These are phyloP conservation scores for Diaporthe sp. DNA, from an alignment of 2,329 filamentous ascomycete species.

Conservation along the genomic window DNA sequence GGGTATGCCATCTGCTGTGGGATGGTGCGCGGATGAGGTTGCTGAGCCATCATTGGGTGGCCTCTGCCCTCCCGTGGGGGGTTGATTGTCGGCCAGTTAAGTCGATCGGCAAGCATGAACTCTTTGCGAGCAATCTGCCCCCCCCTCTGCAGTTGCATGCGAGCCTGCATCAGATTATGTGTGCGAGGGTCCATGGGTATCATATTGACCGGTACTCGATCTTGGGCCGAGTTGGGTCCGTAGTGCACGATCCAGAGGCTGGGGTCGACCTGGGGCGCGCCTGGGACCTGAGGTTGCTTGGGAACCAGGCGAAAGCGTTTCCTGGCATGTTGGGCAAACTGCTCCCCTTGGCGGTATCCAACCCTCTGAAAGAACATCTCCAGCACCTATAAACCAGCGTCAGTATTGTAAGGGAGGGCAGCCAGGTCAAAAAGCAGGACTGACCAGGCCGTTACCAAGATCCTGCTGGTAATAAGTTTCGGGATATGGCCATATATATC, in stretches of 20 bases:
- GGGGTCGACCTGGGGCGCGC: constrained; percentile 78
- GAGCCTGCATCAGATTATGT: constrained; percentile 69
- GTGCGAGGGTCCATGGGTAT: constrained; percentile 73
- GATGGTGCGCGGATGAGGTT: constrained; percentile 57
- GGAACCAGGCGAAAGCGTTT: constrained; percentile 86
- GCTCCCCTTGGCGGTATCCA: constrained; percentile 83
- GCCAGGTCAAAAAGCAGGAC: constrained; percentile 39
- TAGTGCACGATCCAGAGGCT: constrained; percentile 95
- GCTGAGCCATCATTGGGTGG: constrained; percentile 61
- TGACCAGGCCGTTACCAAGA: constrained; percentile 68
- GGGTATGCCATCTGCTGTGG: constrained; percentile 73
- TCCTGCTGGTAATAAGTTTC: constrained; percentile 84
- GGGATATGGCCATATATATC: constrained; percentile 88
- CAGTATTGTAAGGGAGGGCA: not conserved
- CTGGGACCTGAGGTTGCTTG: constrained; percentile 75
- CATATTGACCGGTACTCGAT: constrained; percentile 76
- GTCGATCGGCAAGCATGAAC: constrained; percentile 91
- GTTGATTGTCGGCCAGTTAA: constrained; percentile 88
- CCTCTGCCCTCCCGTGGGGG: constrained; percentile 67
- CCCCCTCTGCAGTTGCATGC: constrained; percentile 74
- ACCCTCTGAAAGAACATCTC: constrained; percentile 87
- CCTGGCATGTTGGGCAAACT: constrained; percentile 79
- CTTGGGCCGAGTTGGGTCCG: constrained; percentile 77
- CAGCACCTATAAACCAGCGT: constrained; percentile 70
- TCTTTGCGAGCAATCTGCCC: constrained; percentile 90